phyloP scores from a whole-genome alignment of 1,284 basidiomycete genomes.

The Exobasidium cylindrosporum region DNA sequence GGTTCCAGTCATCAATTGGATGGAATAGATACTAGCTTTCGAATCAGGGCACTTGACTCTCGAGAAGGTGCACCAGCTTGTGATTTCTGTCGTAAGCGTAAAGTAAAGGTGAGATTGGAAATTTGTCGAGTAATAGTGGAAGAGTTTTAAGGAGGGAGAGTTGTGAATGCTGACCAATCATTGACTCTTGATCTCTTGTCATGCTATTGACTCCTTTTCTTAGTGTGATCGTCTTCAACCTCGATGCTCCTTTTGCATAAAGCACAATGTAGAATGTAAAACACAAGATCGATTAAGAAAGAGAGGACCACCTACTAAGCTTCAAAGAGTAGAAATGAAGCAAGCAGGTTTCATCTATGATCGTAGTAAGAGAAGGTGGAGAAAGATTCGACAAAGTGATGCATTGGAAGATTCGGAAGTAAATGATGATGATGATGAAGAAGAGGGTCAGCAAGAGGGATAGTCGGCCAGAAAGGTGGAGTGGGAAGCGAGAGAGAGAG shows the following conservation, averaged over 20 bases:
- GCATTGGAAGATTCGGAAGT: too few relatives aligned
- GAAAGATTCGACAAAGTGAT: neutral
- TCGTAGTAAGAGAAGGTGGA: neutral
- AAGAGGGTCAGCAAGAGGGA: too few relatives aligned
- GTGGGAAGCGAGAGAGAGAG: too few relatives aligned
- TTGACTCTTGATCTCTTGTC: too few relatives aligned
- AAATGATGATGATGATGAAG: too few relatives aligned
- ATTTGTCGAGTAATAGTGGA: too few relatives aligned
- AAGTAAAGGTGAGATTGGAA: slow-evolving; percentile 1
- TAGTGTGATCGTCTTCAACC: neutral
- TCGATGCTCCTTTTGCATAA: neutral
- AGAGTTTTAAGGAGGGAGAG: too few relatives aligned
- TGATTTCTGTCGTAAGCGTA: slow-evolving; percentile 6
- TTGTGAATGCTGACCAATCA: too few relatives aligned
- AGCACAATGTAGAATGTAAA: neutral
- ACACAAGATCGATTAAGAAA: neutral
- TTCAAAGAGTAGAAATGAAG: neutral
- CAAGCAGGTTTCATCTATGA: slow-evolving; percentile 1
- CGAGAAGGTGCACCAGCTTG: slow-evolving; percentile 1
- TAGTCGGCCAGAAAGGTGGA: too few relatives aligned
- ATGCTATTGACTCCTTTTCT: neutral
- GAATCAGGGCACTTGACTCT: neutral
- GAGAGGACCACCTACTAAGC: slow-evolving; percentile 4
- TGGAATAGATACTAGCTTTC: too few relatives aligned
- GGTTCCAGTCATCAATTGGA: too few relatives aligned